A percentile compares a stretch with the other conserved stretches of the same genome.
phyloP scores from a whole-genome alignment of 2,329 filamentous ascomycete genomes.

The Penicillium hordei region DNA sequence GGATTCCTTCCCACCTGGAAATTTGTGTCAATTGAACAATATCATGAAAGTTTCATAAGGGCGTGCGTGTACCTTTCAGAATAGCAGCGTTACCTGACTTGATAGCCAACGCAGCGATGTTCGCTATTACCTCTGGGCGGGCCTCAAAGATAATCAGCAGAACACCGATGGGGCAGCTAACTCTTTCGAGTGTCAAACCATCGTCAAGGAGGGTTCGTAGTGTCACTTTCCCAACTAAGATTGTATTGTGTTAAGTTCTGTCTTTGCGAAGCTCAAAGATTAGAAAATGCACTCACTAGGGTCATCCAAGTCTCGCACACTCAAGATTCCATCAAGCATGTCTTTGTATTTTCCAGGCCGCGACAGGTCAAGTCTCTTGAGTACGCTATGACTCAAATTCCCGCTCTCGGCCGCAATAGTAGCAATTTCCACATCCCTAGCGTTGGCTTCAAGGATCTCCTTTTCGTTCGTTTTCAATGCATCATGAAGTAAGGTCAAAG shows the following conservation, averaged over 20 bases:
- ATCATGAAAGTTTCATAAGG: neutral
- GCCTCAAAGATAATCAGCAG: slow-evolving; percentile 98
- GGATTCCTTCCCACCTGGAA: slow-evolving; percentile 84
- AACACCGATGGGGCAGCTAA: slow-evolving; percentile 95
- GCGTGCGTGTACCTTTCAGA: slow-evolving; percentile 66
- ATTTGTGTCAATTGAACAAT: slow-evolving; percentile 14
- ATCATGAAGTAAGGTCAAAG: slow-evolving; percentile 76
- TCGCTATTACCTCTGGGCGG: slow-evolving; percentile 95
- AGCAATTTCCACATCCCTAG: slow-evolving; percentile 74
- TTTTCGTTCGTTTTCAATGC: slow-evolving; percentile 70
- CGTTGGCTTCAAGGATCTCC: slow-evolving; percentile 82
- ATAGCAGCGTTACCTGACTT: slow-evolving; percentile 98
- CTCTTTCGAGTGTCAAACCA: slow-evolving; percentile 77
- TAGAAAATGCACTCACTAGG: slow-evolving; percentile 63
- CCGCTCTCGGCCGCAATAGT: slow-evolving; percentile 72
- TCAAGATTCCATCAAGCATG: slow-evolving; percentile 92
- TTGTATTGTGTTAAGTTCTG: slow-evolving; percentile 13
- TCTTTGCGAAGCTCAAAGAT: neutral
- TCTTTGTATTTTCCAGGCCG: slow-evolving; percentile 93
- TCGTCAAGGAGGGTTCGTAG: slow-evolving; percentile 84
- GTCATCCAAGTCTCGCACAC: slow-evolving; percentile 80
- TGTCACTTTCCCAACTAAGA: slow-evolving; percentile 75
- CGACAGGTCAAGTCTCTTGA: slow-evolving; percentile 83
- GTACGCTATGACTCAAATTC: slow-evolving; percentile 73
- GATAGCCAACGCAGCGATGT: slow-evolving; percentile 91